These are phyloP conservation scores for Trichophyton rubrum DNA, from an alignment of 2,329 filamentous ascomycete species.

Conservation along the genomic window DNA sequence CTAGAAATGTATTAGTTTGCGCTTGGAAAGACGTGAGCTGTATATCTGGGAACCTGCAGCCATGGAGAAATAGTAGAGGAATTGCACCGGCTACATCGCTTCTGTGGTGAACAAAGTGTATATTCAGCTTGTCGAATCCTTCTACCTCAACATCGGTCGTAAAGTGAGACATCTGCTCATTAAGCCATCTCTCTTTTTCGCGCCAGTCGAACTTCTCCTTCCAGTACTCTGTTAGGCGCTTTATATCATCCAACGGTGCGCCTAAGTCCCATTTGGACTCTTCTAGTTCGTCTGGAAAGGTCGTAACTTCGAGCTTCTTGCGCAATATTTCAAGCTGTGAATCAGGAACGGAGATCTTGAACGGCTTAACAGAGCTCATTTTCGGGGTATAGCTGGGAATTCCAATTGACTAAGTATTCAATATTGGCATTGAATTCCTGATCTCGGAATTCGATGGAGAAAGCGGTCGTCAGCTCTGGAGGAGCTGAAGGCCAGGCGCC, in stretches of 20 bases:
- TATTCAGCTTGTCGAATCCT: constrained; percentile 46
- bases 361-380: constrained; percentile 22
- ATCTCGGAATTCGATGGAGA: neutral
- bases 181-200: constrained; percentile 45
- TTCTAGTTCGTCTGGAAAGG: constrained; percentile 47
- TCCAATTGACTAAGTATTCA: too few species aligned
- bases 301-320: constrained; percentile 42
- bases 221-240: constrained; percentile 48
- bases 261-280: constrained; percentile 46
- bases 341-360: constrained; percentile 42
- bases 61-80: constrained; percentile 56
- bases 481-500: neutral
- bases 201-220: constrained; percentile 49
- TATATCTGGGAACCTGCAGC: constrained; percentile 36
- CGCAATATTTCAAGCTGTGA: constrained; percentile 41
- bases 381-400: neutral
- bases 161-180: constrained; percentile 47
- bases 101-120: constrained; percentile 53
- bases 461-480: neutral
- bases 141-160: constrained; percentile 41
- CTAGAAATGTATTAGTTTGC: constrained; percentile 20
- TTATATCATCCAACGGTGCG: constrained; percentile 47
- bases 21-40: constrained; percentile 27
- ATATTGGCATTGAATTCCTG: too few species aligned
- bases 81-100: constrained; percentile 43